Evolutionary conservation across 2,329 filamentous ascomycete genomes (phyloP), one percentile per base, ranked within the genome.

Genomic region (Aspergillus intermedius): DNA sequence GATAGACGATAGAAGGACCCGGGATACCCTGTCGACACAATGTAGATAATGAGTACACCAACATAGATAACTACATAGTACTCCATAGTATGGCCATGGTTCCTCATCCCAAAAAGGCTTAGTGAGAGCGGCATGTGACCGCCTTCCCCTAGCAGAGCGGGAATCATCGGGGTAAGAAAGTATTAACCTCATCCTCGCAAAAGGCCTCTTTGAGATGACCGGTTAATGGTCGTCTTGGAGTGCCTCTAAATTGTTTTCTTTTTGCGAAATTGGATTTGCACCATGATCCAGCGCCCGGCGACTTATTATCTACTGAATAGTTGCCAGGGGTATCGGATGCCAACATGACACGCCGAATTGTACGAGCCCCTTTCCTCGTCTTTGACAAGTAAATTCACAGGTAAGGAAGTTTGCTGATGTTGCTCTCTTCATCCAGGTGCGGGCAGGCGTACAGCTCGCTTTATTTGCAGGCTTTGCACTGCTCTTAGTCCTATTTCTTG

Each of bases 401-500:
- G 10, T 10, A 21, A 21, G 6, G 15, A 40, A 22, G 10, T 9
- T 19, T 12, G 19, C 37, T 40, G 19, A 40, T 40, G 17, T 15
- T 3, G 8, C 15, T 40, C 3, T 40, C 9, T 43, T 17, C n/a
- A n/a, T 50, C 3, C 54, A 80, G 77, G 72, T 79, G 49, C 75
- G 77, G 48, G 89, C 89, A 55, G 80, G 86, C 63, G 76, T 86
- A 65, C 88, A 96, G 78, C 81, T 93, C 63, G 75, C 79, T 55
- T 75, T 82, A 49, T 76, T 89, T 49, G 76, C 81, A 48, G 66
- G 80, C 57, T 74, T 89, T 62, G 80, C 86, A 57, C 75, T 91
- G 57, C 64, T 91, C 60, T 71, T 91, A 60, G 71, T 90, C 56
- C 83, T 91, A 68, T 79, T 95, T 67, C 83, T 95, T 74, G 91